Evolutionary conservation across 2,329 filamentous ascomycete species (phyloP).

Genomic region (Colletotrichum sp.): DNA sequence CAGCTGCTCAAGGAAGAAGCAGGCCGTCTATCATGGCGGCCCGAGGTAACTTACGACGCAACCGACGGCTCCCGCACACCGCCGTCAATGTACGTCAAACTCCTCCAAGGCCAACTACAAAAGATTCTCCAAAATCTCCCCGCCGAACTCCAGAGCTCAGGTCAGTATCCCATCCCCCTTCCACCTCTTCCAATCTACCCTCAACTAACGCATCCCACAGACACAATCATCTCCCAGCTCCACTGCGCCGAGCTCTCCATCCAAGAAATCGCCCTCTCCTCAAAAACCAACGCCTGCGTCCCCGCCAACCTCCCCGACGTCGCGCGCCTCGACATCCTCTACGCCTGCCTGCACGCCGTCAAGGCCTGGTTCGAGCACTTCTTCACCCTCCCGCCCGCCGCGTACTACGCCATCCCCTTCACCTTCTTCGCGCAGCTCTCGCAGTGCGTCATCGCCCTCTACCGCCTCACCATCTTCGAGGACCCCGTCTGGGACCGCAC

Average conservation of each 20-base stretch:
- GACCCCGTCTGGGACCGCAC: conserved; percentile 43
- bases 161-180: conserved; percentile 25
- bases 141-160: conserved; percentile 27
- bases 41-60: neutral
- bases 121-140: conserved; percentile 27
- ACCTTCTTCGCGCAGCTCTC: conserved; percentile 36
- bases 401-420: conserved; percentile 37
- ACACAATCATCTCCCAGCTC: conserved; percentile 36
- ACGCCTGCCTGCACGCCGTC: conserved; percentile 30
- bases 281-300: neutral
- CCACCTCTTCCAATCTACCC: neutral
- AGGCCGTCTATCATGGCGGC: conserved; percentile 27
- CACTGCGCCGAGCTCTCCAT: conserved; percentile 40
- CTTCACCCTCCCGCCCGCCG: conserved; percentile 30
- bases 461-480: conserved; percentile 35
- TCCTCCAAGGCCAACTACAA: conserved; percentile 29
- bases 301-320: conserved; percentile 24
- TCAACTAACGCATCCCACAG: conserved; percentile 25
- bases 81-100: conserved; percentile 31
- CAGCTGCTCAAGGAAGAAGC: conserved; percentile 32
- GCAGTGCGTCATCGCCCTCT: conserved; percentile 35
- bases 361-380: conserved; percentile 34
- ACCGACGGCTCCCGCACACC: conserved; percentile 10
- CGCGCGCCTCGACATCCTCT: conserved; percentile 29
- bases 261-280: conserved; percentile 34